phyloP scores from a whole-genome alignment of 306 rosid species.

The Cercis canadensis region DNA sequence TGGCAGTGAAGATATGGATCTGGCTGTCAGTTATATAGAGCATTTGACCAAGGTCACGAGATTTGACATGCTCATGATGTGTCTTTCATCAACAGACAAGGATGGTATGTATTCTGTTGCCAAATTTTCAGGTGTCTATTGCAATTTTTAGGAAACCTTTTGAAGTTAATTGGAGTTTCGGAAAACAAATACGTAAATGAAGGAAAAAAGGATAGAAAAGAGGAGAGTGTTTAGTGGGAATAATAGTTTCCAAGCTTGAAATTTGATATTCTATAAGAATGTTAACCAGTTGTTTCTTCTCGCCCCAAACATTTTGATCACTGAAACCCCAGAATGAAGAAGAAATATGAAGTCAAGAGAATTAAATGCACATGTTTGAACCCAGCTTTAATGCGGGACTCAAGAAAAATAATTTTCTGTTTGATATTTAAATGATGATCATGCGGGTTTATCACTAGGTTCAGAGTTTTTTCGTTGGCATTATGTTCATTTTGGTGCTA shows the following conservation, averaged over 20 bases:
- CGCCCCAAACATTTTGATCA: no score
- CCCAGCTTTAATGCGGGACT: no score
- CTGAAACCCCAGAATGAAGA: no score
- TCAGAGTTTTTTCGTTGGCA: no score
- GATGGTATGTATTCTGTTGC: conserved; percentile 34
- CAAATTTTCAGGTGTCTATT: not conserved
- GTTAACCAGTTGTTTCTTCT: no score
- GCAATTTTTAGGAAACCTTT: conserved; percentile 16
- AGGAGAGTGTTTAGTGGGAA: not conserved
- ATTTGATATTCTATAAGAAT: not conserved
- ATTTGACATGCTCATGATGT: conserved; percentile 78
- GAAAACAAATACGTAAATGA: not conserved
- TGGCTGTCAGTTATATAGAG: conserved; percentile 68
- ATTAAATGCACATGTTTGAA: no score
- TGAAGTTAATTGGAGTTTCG: conserved; percentile 6
- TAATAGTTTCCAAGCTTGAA: not conserved
- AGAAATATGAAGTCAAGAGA: no score
- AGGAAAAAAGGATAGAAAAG: not conserved
- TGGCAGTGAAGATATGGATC: conserved; percentile 78
- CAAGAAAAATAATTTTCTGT: no score
- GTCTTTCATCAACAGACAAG: conserved; percentile 70
- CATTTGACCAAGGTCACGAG: conserved; percentile 78
- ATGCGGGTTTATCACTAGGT: no score
- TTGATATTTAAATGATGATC: no score
- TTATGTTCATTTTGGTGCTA: no score